Evolutionary conservation across 2,329 filamentous ascomycete genomes (phyloP), one percentile per base, ranked within the genome.

Genomic region (Fusarium sp.): DNA sequence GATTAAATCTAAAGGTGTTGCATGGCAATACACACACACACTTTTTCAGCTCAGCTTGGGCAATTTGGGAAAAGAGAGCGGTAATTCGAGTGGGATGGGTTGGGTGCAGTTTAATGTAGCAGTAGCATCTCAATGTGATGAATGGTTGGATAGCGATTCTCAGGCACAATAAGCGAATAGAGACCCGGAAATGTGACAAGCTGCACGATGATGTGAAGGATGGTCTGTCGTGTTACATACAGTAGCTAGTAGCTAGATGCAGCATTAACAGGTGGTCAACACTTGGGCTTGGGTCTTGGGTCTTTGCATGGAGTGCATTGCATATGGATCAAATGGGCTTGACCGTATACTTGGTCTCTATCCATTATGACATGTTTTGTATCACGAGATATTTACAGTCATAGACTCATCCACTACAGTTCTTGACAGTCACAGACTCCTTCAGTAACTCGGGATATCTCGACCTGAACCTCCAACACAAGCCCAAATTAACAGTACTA

Each of bases 181-280:
- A 0, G 55, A 50, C 43, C 43, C 34, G 48, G 42, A 47, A 51
- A 47, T 69, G 67, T 70, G 63, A 70, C 59, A 54, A 66, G 47
- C 67, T 71, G 68, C 68, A 71, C 68, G 68, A 71, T 71, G 68
- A 71, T 71, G 68, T 43, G 20, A 23, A 70, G 34, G 58, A 63
- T 27, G 57, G 34, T 37, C 18, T 37, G 60, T 69, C 60, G 50
- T 58, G 59, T 54, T 69, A 54, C 67, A 69, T 43, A 43, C n/a
- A 23, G 41, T 43, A 43, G 20, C 9, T 37, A 34, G 32, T 30
- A 18, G 5, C 32, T 34, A n/a, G 16, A 23, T 43, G 21, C 41
- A 16, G 20, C 41, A 43, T 23, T 43, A 43, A 16, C 41, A 51
- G 32, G 49, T 51, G 48, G 48, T 50, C 48, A 50, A 51, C 48